Evolutionary conservation across 2,329 filamentous ascomycete genomes (phyloP), one percentile per base, ranked within the genome.

Genomic region (Trichoderma lentiforme): DNA sequence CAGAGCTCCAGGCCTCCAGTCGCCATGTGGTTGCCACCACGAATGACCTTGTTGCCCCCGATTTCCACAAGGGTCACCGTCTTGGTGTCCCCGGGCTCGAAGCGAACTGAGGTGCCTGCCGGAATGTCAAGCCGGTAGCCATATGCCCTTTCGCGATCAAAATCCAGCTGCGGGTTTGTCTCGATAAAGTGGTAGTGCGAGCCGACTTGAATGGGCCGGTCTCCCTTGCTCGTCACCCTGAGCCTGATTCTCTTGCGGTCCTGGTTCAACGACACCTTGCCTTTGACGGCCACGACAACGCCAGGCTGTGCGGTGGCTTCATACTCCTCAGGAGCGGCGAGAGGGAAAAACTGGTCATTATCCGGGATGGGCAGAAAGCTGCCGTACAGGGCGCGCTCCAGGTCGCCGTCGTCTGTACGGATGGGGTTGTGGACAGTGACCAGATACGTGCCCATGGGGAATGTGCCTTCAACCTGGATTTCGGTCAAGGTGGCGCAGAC

Each of bases 131-230:
- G 87, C 12, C 94, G 89, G 82, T 89, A 97, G 6, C 95, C 95
- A 78, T 96, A 96, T 1, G 94, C 89, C 75, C 89, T 89, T 64
- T 89, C 84, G 30, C 95, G 93, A 82, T 98, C 95, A 80, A 98
- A 98, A 73, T 93, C 89, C 65, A 98, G 87, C 80, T 93, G 89
- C 0, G 94, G 93, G 81, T 98, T 98, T n/a, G 91, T 92, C 84
- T 98, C 95, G 78, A 97, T 90, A 80, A 98, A 97, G 82, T 98
- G 95, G 81, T 97, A 98, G 82, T 98, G 95, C 36, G 94, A 97
- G 36, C 95, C 95, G 73, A 95, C 92, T 86, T 98, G 95, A 73
- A 98, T 92, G 1, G 95, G 95, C 36, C 95, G 86, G 81, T 98
- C 95, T 7, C 95, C 95, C 77, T 88, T 93, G 81, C 93, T 97